Evolutionary conservation across 768 basidiomycete genomes (phyloP), one percentile per base, ranked within the genome.

Genomic region (Macrolepiota albuminosa): DNA sequence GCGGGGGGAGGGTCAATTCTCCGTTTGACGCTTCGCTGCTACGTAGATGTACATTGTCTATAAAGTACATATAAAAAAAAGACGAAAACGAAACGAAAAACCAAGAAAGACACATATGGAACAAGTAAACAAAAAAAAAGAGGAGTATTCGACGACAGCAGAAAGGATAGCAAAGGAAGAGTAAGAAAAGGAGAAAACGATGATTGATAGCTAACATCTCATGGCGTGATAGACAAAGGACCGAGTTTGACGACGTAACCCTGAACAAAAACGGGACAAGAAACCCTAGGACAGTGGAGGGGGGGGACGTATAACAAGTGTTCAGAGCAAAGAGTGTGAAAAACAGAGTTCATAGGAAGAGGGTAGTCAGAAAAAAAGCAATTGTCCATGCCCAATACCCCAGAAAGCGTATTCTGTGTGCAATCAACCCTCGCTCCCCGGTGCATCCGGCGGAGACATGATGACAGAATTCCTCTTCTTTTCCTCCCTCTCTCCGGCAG

Each of bases 361-460:
- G 29, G 29, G 29, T 29, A 29, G 2, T 29, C 2, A 29, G 29
- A 29, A 29, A 29, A 29, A 14, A 45, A 46, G 21, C 8, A 24
- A 26, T 46, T 24, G 45, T 46, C 45, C 45, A 26, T 46, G 26
- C 42, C 54, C 54, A 13, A 55, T 45, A 29, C 29, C 54, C 54
- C 55, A 24, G 37, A 9, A 10, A 10, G 9, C 36, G 36, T 13
- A 13, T 3, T 11, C 36, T 3, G 10, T 11, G 10, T 2, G 31
- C 39, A 26, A 3, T 26, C 14, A 47, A 9, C 34, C 49, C 52
- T 69, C 71, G 18, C 73, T 71, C 53, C 49, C 67, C 43, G 64
- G 59, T 16, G 60, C 68, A 36, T 72, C 74, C 13, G 72, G 71
- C 33, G 71, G 70, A 8, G 72, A 67, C 75, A 76, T 73, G 47